phyloP scores from a whole-genome alignment of 1,284 basidiomycete species.

The Ceratobasidium papillatum region DNA sequence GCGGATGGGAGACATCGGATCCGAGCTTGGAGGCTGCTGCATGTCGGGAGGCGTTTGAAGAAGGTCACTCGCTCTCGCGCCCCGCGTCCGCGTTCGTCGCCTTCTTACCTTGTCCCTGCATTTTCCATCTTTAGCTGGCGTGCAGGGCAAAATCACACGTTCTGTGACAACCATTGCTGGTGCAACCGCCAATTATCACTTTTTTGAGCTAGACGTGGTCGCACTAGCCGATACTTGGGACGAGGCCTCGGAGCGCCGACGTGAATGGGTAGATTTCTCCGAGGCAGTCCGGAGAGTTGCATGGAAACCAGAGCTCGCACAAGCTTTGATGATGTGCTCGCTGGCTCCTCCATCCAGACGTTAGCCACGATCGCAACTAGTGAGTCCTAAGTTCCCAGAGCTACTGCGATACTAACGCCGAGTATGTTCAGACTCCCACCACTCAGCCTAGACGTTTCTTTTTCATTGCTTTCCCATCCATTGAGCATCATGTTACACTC shows the following conservation, averaged over 20 bases:
- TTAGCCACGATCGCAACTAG: constrained; percentile 7
- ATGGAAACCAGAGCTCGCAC: constrained; percentile 81
- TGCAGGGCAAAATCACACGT: constrained; percentile 78
- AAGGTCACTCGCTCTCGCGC: constrained; percentile 65
- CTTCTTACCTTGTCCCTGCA: constrained; percentile 41
- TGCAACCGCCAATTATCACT: constrained; percentile 80
- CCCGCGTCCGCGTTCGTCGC: constrained; percentile 44
- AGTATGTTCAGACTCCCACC: constrained; percentile 1
- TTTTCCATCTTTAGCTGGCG: constrained; percentile 64
- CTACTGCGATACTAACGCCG: neutral
- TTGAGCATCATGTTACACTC: neutral
- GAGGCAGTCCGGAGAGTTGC: constrained; percentile 74
- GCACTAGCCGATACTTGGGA: constrained; percentile 78
- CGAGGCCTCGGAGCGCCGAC: constrained; percentile 73
- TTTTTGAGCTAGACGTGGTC: constrained; percentile 83
- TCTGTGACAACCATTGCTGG: constrained; percentile 80
- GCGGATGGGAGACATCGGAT: constrained; percentile 84
- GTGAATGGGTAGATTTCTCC: constrained; percentile 85
- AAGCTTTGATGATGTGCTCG: constrained; percentile 71
- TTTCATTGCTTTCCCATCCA: constrained; percentile 5
- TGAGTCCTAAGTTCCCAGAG: neutral
- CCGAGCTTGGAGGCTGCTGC: constrained; percentile 80
- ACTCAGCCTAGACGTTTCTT: constrained; percentile 22
- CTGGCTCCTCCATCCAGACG: constrained; percentile 60
- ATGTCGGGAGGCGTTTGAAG: constrained; percentile 87